Base-by-base conservation (phyloP, 768 basidiomycete species). In the Pisolithus tinctorius region DNA sequence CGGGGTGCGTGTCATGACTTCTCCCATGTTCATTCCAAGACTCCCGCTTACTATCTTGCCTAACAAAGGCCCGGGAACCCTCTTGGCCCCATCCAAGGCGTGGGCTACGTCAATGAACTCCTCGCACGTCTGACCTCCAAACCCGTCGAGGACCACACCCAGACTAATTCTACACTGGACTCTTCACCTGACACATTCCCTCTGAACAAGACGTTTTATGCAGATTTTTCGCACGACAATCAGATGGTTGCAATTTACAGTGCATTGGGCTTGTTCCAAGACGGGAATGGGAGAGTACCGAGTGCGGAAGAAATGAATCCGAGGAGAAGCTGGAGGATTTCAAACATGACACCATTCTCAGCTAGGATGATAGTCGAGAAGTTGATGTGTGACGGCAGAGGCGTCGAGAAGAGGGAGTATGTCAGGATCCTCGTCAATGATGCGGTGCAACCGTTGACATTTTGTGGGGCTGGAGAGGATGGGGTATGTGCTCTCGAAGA, bases 81-180 rank as follows among this genome's bases (percentile, higher is more conserved):
- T 2, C 71, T 92, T 1, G 89, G 90, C 2, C 83, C 72, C 4
- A 81, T 90, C 6, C 88, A 89, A 62, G 89, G 90, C 30, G 83
- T 93, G 4, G 93, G 92, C 6, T 95, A 88, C 63, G 74, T 88
- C 60, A 93, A 92, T 63, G 92, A 94, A 69, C 78, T 95, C n/a
- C 64, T 94, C 20, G 88, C 89, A 0, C 81, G 93, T 10, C 74
- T 95, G 39, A 88, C 84, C 0, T 74, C 74, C 14, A 66, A 61
- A 14, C 77, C 83, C 3, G 86, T 88, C 20, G 62, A 62, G 41
- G 87, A 90, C 67, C 59, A 73, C 55, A 89, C 88, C 0, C 84
- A 85, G 59, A 87, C 84, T 8, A 91, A 91, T 67, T 63, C 65
- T 13, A 91, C 89, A 1, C 74, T 92, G 31, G 82, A 86, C 60